phyloP scores from a whole-genome alignment of 2,329 filamentous ascomycete species.

The Microsporum canis region DNA sequence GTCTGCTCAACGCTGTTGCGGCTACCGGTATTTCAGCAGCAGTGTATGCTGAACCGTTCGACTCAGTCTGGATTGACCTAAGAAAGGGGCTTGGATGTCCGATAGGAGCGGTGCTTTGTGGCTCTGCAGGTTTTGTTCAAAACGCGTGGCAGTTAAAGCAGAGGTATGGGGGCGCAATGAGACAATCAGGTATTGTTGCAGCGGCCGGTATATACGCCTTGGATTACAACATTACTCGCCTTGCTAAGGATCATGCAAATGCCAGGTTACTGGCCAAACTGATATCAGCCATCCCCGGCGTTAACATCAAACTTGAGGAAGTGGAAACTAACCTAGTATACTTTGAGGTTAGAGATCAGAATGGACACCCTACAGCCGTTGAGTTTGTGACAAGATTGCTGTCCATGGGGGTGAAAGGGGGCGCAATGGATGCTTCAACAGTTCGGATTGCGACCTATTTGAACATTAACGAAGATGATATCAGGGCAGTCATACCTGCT shows the following conservation, averaged over 20 bases:
- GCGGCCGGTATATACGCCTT: constrained; percentile 4
- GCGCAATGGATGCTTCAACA: neutral
- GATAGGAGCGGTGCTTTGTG: constrained; percentile 52
- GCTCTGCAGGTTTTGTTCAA: neutral
- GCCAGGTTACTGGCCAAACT: neutral
- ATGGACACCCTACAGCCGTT: neutral
- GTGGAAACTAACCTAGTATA: constrained; percentile 5
- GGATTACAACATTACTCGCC: constrained; percentile 1
- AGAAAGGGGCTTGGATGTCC: constrained; percentile 67
- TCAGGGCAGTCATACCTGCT: neutral
- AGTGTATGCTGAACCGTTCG: constrained; percentile 54
- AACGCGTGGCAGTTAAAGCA: constrained; percentile 1
- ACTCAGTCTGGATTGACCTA: constrained; percentile 61
- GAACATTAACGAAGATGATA: neutral
- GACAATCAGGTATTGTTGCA: constrained; percentile 4
- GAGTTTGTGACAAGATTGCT: neutral
- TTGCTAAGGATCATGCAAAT: constrained; percentile 1
- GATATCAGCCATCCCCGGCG: neutral
- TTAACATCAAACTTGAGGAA: neutral
- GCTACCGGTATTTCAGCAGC: constrained; percentile 51
- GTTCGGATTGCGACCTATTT: constrained; percentile 2
- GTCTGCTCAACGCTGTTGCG: constrained; percentile 64
- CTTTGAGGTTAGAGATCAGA: neutral
- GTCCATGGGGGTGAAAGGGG: neutral
- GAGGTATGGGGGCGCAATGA: constrained; percentile 1